phyloP scores from a whole-genome alignment of 2,329 filamentous ascomycete genomes.

The Sporothrix dimorphospora region DNA sequence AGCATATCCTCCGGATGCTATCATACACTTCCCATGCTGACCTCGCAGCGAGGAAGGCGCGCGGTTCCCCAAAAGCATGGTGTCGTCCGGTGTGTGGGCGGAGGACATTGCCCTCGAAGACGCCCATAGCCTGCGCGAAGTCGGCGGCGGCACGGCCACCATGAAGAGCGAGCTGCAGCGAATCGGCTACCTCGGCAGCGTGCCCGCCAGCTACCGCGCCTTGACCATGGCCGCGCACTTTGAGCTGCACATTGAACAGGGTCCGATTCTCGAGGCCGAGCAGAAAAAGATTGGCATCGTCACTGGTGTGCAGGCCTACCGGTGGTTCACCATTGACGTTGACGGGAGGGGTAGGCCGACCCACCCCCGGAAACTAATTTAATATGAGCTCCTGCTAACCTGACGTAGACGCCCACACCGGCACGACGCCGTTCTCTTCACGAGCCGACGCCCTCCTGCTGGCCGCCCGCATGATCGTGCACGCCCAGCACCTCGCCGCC shows the following conservation, averaged over 20 bases:
- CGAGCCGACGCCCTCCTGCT: conserved; percentile 41
- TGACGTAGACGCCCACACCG: conserved; percentile 60
- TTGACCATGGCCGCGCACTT: conserved; percentile 76
- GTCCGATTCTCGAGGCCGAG: conserved; percentile 69
- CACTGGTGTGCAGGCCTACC: conserved; percentile 73
- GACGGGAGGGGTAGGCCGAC: conserved; percentile 58
- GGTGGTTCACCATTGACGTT: conserved; percentile 71
- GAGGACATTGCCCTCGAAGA: conserved; percentile 62
- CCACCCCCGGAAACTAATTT: too few species aligned
- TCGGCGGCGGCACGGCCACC: conserved; percentile 62
- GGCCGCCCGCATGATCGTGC: conserved; percentile 67
- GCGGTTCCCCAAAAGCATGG: conserved; percentile 75
- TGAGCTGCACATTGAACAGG: conserved; percentile 84
- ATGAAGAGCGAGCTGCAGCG: conserved; percentile 70
- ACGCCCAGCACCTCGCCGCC: conserved; percentile 65
- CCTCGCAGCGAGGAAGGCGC: conserved; percentile 73
- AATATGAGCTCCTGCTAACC: too few species aligned
- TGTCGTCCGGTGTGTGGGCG: conserved; percentile 76
- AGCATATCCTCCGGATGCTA: too few species aligned
- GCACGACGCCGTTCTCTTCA: conserved; percentile 62
- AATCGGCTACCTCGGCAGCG: conserved; percentile 69
- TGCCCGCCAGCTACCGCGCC: conserved; percentile 58
- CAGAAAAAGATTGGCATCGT: conserved; percentile 70
- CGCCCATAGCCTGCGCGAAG: conserved; percentile 65
- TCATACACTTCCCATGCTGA: not conserved